These are phyloP conservation scores for Amanita rubescens DNA, from an alignment of 768 basidiomycete genomes.

Conservation along the genomic window DNA sequence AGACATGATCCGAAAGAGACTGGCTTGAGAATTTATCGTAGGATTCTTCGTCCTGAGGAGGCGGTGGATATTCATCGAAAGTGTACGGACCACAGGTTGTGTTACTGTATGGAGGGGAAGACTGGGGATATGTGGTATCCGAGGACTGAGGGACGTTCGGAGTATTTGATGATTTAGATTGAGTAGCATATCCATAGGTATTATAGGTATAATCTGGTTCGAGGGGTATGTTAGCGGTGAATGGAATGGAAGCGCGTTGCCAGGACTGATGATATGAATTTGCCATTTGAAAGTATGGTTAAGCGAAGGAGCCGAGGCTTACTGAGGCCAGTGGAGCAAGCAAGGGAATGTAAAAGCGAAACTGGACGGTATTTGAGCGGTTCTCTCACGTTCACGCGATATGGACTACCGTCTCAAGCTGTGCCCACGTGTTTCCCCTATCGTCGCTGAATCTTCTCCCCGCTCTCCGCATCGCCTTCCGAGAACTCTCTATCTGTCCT, in stretches of 20 bases:
- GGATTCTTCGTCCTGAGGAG: not conserved
- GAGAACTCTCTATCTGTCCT: no score
- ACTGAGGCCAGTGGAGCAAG: no score
- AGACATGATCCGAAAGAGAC: not conserved
- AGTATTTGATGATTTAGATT: constrained; percentile 7
- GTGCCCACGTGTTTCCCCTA: not conserved
- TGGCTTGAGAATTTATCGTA: not conserved
- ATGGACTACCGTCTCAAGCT: not conserved
- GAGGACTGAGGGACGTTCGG: constrained; percentile 4
- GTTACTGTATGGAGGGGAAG: constrained; percentile 4
- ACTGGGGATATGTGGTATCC: constrained; percentile 8
- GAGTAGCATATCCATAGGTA: not conserved
- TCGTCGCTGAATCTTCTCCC: not conserved
- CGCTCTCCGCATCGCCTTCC: not conserved
- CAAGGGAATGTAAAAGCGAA: not conserved
- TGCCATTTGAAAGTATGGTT: no score
- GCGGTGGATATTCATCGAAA: not conserved
- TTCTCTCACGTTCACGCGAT: not conserved
- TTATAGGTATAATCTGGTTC: constrained; percentile 25
- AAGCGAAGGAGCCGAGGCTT: no score
- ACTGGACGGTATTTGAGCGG: constrained; percentile 4
- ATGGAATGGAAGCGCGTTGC: constrained; percentile 20
- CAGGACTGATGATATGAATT: constrained; percentile 21
- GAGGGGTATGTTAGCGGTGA: constrained; percentile 25
- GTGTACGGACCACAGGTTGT: not conserved